Percentiles rank a stretch among this genome's conserved stretches.
Conservation (phyloP, 306 rosid genomes). For the Gillenia trifoliata region DNA sequence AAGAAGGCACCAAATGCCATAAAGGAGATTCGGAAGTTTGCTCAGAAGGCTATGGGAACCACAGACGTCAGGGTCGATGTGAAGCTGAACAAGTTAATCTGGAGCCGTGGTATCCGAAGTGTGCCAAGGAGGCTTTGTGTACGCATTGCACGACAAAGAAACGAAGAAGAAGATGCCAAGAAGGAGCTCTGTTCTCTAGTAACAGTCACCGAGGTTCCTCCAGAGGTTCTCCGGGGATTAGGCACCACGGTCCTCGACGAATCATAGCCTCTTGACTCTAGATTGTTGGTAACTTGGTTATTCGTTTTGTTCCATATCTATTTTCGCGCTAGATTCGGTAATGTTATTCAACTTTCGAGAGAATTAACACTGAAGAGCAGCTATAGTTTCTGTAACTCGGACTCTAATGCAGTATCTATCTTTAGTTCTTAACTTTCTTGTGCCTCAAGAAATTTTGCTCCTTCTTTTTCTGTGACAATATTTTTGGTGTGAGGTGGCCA, state of each 20-base stretch:
- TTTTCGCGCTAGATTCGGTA: not conserved
- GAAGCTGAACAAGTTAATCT: constrained; percentile 31
- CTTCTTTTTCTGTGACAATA: not conserved
- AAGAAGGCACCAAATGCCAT: constrained; percentile 46
- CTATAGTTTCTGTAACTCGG: not conserved
- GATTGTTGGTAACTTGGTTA: not conserved
- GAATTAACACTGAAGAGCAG: not conserved
- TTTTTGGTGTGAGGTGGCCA: constrained; percentile 6
- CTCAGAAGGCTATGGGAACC: constrained; percentile 30
- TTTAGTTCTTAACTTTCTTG: not conserved
- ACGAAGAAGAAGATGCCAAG: constrained; percentile 34
- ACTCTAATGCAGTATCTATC: not conserved
- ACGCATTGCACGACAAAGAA: constrained; percentile 27
- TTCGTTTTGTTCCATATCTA: not conserved
- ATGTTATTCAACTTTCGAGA: not conserved
- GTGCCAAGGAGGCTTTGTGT: constrained; percentile 29
- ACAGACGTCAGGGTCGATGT: constrained; percentile 28
- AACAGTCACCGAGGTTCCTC: constrained; percentile 13
- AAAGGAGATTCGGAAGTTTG: constrained; percentile 39
- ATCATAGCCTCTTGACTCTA: not conserved
- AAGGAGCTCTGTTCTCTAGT: constrained; percentile 33
- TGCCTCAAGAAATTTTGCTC: not conserved
- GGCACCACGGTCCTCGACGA: constrained; percentile 24
- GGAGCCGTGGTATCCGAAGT: constrained; percentile 32
- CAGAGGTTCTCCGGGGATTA: constrained; percentile 31